Percentiles rank a stretch among this genome's conserved stretches.
These are phyloP conservation scores for Leucoagaricus sp. DNA, from an alignment of 1,284 basidiomycete genomes.

Conservation along the genomic window DNA sequence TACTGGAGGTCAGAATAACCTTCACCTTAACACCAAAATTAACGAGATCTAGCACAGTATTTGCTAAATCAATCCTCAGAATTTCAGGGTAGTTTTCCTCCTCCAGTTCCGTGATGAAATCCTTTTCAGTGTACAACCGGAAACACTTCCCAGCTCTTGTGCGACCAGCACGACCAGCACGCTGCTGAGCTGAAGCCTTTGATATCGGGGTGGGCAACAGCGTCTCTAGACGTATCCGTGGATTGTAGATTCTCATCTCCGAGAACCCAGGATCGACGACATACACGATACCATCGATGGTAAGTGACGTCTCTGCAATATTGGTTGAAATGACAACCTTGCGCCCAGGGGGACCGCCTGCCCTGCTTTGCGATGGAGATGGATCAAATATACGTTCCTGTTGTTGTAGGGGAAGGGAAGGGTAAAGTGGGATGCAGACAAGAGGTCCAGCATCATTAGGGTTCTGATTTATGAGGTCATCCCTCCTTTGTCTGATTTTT, in stretches of 20 bases:
- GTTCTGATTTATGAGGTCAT: constrained; percentile 72
- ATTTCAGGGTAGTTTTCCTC: constrained; percentile 98
- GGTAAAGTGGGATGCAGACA: constrained; percentile 90
- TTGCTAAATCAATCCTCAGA: constrained; percentile 88
- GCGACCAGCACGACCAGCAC: constrained; percentile 95
- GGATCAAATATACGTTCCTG: constrained; percentile 96
- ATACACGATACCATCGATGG: constrained; percentile 98
- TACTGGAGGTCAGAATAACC: constrained; percentile 6
- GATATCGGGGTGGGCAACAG: constrained; percentile 94
- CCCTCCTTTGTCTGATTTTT: constrained; percentile 90
- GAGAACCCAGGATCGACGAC: constrained; percentile 98
- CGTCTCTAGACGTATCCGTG: constrained; percentile 94
- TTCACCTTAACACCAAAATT: constrained; percentile 85
- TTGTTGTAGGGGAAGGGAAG: constrained; percentile 89
- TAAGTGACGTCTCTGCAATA: constrained; percentile 97
- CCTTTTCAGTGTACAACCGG: constrained; percentile 95
- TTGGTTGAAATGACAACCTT: constrained; percentile 97
- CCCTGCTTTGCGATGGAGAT: constrained; percentile 63
- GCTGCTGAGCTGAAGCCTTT: constrained; percentile 94
- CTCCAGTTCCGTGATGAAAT: constrained; percentile 94
- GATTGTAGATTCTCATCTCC: constrained; percentile 98
- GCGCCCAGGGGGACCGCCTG: constrained; percentile 81
- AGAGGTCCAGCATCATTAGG: constrained; percentile 85
- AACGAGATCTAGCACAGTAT: constrained; percentile 92
- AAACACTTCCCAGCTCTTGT: constrained; percentile 98